phyloP scores from a whole-genome alignment of 2,329 filamentous ascomycete genomes.

The Grosmannia serpens region DNA sequence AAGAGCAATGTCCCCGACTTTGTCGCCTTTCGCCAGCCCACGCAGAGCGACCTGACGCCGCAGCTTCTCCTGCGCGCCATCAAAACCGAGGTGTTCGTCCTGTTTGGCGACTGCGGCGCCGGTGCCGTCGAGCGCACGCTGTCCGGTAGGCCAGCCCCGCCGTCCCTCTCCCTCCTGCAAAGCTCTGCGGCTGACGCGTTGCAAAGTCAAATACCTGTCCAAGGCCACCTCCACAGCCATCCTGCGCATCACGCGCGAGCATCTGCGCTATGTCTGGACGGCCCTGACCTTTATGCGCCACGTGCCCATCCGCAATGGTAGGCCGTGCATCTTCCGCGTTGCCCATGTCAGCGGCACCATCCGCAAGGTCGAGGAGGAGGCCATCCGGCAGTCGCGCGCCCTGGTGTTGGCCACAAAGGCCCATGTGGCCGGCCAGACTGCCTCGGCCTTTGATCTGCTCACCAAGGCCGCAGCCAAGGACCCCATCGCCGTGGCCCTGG shows the following conservation, averaged over 20 bases:
- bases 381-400: conserved; percentile 62
- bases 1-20: conserved; percentile 38
- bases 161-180: not conserved
- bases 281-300: conserved; percentile 69
- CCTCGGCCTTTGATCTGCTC: conserved; percentile 18
- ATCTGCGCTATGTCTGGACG: conserved; percentile 84
- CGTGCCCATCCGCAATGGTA: conserved; percentile 49
- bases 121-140: conserved; percentile 61
- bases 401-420: conserved; percentile 58
- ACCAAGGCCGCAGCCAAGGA: conserved; percentile 20
- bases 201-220: conserved; percentile 80
- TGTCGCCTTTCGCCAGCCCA: conserved; percentile 69
- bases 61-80: conserved; percentile 57
- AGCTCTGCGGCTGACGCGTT: not conserved
- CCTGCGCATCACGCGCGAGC: conserved; percentile 66
- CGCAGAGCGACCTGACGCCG: conserved; percentile 56
- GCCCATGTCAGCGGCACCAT: conserved; percentile 88
- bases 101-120: conserved; percentile 84
- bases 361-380: conserved; percentile 81
- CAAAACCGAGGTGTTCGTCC: conserved; percentile 53
- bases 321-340: conserved; percentile 69
- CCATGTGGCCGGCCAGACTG: conserved; percentile 26
- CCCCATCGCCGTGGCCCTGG: conserved; percentile 30
- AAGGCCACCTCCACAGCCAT: conserved; percentile 91
- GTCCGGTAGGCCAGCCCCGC: conserved; percentile 37